Evolutionary conservation across 2,329 filamentous ascomycete species (phyloP), one percentile per base, ranked within the genome.

Genomic region (Harringtonia lauricola): DNA sequence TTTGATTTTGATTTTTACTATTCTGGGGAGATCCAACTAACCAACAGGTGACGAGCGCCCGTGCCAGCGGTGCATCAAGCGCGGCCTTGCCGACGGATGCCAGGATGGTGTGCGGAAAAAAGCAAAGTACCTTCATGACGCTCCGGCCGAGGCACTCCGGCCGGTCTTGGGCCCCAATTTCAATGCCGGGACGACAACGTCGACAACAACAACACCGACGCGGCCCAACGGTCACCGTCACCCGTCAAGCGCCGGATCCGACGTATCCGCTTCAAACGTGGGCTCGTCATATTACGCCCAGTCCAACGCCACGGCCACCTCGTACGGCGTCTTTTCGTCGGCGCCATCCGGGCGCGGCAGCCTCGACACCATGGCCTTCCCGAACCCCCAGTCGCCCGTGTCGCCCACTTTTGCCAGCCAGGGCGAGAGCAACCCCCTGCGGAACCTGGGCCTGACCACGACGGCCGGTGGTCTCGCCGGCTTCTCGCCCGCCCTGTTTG

Each of bases 61-160:
- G 42, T 98, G 92, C 60, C 79, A 88, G 57, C 75, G 92, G 57
- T 98, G 92, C 62, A 87, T 96, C 54, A 95, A 95, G 64, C 83
- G 92, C 55, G 86, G 87, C 37, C 76, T 96, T 19, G 85, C 88
- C 56, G 88, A 95, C 60, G 79, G 79, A 48, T 98, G 92, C 58
- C 88, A 95, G 62, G 92, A 98, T 59, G 92, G 92, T 43, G 88
- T 96, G 41, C 83, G 92, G 50, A 98, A 98, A 65, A 98, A 96
- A 72, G 92, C 92, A 42, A 98, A 98, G 63, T 98, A 98, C 62
- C 83, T 98, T 45, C 89, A 96, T 58, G 92, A 96, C 71, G 88
- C 90, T 22, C 89, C 90, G 30, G 79, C 87, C 42, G 88, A 94
- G 60, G 88, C 88, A 37, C 71, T 95, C 49, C 76, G 90, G 58